These are phyloP conservation scores for Urtica urens DNA, from an alignment of 306 rosid species.

Conservation along the genomic window DNA sequence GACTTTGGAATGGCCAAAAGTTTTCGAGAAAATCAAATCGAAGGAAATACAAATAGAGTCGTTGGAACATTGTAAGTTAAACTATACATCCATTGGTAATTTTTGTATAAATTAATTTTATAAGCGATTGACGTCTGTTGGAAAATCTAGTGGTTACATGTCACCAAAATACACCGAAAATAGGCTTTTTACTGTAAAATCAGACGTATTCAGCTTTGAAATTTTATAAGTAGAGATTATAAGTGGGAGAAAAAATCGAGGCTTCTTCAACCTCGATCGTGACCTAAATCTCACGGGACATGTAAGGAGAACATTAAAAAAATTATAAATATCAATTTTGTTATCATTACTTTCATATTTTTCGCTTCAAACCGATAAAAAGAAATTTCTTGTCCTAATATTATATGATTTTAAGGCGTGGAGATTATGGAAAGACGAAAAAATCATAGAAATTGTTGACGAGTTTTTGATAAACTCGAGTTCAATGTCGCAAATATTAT, in stretches of 20 bases:
- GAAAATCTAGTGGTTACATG: constrained; percentile 11
- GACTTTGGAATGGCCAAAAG: constrained; percentile 48
- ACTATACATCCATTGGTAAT: background rate
- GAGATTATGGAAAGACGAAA: constrained; percentile 1
- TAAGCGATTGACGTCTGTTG: background rate
- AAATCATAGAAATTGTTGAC: background rate
- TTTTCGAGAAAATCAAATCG: constrained; percentile 27
- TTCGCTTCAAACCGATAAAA: background rate
- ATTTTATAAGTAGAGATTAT: constrained; percentile 36
- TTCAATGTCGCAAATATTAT: background rate
- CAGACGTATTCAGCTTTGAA: constrained; percentile 26
- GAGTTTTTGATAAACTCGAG: background rate
- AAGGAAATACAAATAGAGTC: constrained; percentile 30
- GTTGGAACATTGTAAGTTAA: constrained; percentile 41
- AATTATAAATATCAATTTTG: too few species aligned
- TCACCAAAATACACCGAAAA: constrained; percentile 5
- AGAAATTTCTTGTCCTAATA: background rate
- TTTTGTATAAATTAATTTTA: background rate
- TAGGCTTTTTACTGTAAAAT: constrained; percentile 1
- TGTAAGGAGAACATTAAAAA: constrained; percentile 23
- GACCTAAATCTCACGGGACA: constrained; percentile 29
- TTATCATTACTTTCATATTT: background rate
- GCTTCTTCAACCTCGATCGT: constrained; percentile 10
- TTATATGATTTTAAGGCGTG: too few species aligned
- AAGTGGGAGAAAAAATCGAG: constrained; percentile 34